Percentiles rank a stretch among this genome's conserved stretches.
Evolutionary conservation across 371 early-diverging fungal species (phyloP).

Genomic region (Circinella minor): DNA sequence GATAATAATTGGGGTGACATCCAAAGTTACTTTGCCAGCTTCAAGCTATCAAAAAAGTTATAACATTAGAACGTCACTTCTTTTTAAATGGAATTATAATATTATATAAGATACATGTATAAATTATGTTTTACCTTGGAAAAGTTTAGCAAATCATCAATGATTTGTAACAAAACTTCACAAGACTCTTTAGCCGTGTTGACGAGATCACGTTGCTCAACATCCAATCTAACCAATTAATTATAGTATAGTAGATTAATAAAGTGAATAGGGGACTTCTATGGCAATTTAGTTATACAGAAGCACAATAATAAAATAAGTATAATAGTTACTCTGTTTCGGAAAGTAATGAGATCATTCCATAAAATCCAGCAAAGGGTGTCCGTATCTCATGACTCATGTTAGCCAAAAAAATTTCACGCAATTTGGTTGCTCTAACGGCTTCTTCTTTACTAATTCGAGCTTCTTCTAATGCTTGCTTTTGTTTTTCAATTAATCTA

Average conservation of each 20-base stretch:
- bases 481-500: conserved; percentile 54
- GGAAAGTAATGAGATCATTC: conserved; percentile 60
- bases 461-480: conserved; percentile 47
- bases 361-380: conserved; percentile 63
- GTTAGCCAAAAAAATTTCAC: conserved; percentile 62
- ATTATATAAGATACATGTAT: no score
- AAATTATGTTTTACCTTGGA: conserved; percentile 45
- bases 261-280: no score
- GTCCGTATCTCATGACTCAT: conserved; percentile 62
- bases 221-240: conserved; percentile 25
- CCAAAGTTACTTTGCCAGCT: conserved; percentile 63
- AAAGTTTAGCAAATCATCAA: conserved; percentile 67
- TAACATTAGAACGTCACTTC: no score
- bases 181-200: conserved; percentile 64
- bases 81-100: no score
- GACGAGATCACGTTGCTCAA: conserved; percentile 62
- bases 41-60: conserved; percentile 10
- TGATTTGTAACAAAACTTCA: conserved; percentile 60
- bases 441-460: conserved; percentile 51
- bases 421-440: conserved; percentile 37
- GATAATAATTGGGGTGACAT: conserved; percentile 48
- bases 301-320: background rate
- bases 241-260: no score
- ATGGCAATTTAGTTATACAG: no score
- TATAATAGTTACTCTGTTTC: conserved; percentile 38